Percentiles rank a stretch among this genome's conserved stretches.
These are phyloP conservation scores for Hypoxylon rickii DNA, from an alignment of 495 filamentous ascomycete species.

Conservation along the genomic window DNA sequence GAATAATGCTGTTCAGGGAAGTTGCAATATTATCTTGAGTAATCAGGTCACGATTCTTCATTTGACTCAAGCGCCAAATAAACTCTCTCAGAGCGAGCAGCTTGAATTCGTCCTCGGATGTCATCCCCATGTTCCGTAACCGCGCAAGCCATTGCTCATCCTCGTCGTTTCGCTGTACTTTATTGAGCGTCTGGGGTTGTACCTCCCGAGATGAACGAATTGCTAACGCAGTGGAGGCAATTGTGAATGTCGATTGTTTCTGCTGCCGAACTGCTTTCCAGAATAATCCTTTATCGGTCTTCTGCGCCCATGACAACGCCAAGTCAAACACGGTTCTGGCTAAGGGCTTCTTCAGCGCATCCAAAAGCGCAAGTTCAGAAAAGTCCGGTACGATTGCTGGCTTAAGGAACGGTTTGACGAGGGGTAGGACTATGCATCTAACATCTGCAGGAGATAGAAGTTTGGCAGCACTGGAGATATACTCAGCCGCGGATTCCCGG, in stretches of 20 bases:
- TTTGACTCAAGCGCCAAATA: slow-evolving; percentile 81
- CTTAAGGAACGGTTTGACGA: slow-evolving; percentile 83
- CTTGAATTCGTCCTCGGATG: slow-evolving; percentile 85
- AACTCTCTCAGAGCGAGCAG: slow-evolving; percentile 85
- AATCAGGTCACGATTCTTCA: slow-evolving; percentile 62
- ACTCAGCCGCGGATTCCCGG: slow-evolving; percentile 81
- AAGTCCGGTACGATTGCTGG: slow-evolving; percentile 61
- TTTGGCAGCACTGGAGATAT: slow-evolving; percentile 74
- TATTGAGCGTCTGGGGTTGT: slow-evolving; percentile 44
- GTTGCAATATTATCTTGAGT: slow-evolving; percentile 45
- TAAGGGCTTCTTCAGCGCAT: slow-evolving; percentile 83
- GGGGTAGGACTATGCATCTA: slow-evolving; percentile 78
- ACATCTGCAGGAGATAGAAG: slow-evolving; percentile 82
- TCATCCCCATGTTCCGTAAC: slow-evolving; percentile 82
- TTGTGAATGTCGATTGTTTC: slow-evolving; percentile 67
- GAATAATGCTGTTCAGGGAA: slow-evolving; percentile 68
- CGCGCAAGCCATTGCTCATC: slow-evolving; percentile 93
- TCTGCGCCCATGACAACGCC: slow-evolving; percentile 82
- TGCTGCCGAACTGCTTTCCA: slow-evolving; percentile 70
- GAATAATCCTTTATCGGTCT: slow-evolving; percentile 77
- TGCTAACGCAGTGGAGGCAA: slow-evolving; percentile 56
- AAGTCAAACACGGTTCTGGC: slow-evolving; percentile 79
- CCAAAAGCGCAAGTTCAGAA: slow-evolving; percentile 74
- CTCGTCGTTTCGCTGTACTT: slow-evolving; percentile 79
- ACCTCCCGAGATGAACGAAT: slow-evolving; percentile 37